phyloP scores from a whole-genome alignment of 2,329 filamentous ascomycete species.

The Alternaria alternata region DNA sequence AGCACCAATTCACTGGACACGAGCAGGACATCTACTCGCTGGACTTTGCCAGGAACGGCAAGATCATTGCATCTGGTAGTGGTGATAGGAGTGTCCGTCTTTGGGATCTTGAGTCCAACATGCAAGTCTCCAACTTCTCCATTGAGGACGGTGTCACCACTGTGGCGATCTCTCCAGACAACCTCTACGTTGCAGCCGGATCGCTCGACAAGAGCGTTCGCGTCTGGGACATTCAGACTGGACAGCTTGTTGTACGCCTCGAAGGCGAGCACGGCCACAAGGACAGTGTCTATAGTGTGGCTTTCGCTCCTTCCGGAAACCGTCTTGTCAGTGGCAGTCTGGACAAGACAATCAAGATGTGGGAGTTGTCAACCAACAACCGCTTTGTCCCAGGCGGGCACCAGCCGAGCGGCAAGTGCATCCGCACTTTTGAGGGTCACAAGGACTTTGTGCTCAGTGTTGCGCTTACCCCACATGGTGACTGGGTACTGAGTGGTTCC shows the following conservation, averaged over 20 bases:
- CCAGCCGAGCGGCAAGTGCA: slow-evolving; percentile 87
- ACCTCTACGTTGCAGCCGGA: slow-evolving; percentile 91
- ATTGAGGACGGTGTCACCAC: slow-evolving; percentile 98
- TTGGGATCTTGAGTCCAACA: slow-evolving; percentile 90
- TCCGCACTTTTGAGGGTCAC: slow-evolving; percentile 97
- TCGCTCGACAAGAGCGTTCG: slow-evolving; percentile 97
- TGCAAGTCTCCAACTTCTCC: slow-evolving; percentile 81
- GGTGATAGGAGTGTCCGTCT: slow-evolving; percentile 93
- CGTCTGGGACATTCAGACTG: slow-evolving; percentile 91
- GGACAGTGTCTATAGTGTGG: slow-evolving; percentile 95
- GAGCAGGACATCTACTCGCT: slow-evolving; percentile 98
- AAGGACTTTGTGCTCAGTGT: slow-evolving; percentile 98
- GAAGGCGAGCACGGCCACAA: slow-evolving; percentile 95
- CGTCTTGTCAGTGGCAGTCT: slow-evolving; percentile 93
- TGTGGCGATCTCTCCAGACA: slow-evolving; percentile 95
- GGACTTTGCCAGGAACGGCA: slow-evolving; percentile 92
- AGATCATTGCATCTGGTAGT: slow-evolving; percentile 93
- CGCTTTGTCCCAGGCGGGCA: slow-evolving; percentile 70
- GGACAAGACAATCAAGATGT: slow-evolving; percentile 99
- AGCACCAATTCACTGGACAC: slow-evolving; percentile 93
- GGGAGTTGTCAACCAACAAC: slow-evolving; percentile 83
- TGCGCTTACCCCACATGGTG: slow-evolving; percentile 89
- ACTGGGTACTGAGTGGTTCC: slow-evolving; percentile 96
- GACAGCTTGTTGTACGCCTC: slow-evolving; percentile 86
- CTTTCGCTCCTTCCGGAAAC: slow-evolving; percentile 91